A percentile compares a stretch with the other conserved stretches of the same genome.
These are phyloP conservation scores for Xylaria palmicola DNA, from an alignment of 495 filamentous ascomycete species.

Conservation along the genomic window DNA sequence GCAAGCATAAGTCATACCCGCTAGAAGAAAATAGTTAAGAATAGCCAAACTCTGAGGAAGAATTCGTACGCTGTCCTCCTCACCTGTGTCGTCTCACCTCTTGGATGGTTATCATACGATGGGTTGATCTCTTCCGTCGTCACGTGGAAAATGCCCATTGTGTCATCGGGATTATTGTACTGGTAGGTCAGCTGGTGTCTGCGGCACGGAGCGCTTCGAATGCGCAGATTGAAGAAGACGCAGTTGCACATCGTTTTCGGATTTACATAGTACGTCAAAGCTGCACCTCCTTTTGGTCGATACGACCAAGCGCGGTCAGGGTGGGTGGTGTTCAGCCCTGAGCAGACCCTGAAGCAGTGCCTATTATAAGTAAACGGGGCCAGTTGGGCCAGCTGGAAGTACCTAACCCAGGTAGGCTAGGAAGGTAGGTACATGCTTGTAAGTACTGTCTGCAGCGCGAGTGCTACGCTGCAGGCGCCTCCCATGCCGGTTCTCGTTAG, in stretches of 20 bases:
- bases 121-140: neutral
- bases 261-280: neutral
- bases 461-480: neutral
- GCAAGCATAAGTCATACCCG: neutral
- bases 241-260: constrained; percentile 6
- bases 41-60: too few species aligned
- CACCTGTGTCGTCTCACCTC: neutral
- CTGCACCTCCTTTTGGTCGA: neutral
- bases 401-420: too few species aligned
- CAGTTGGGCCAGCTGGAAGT: neutral
- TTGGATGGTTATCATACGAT: neutral
- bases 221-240: neutral
- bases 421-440: too few species aligned
- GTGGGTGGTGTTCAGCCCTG: neutral
- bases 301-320: too few species aligned
- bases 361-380: too few species aligned
- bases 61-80: neutral
- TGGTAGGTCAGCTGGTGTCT: neutral
- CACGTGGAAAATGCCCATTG: neutral
- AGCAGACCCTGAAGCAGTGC: too few species aligned
- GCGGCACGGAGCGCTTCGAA: too few species aligned
- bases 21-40: neutral
- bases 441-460: neutral
- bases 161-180: neutral
- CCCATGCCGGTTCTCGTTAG: neutral